Evolutionary conservation across 352 stramenopile species (phyloP), one percentile per base, ranked within the genome.

Genomic region (Pythium pyrilobum): DNA sequence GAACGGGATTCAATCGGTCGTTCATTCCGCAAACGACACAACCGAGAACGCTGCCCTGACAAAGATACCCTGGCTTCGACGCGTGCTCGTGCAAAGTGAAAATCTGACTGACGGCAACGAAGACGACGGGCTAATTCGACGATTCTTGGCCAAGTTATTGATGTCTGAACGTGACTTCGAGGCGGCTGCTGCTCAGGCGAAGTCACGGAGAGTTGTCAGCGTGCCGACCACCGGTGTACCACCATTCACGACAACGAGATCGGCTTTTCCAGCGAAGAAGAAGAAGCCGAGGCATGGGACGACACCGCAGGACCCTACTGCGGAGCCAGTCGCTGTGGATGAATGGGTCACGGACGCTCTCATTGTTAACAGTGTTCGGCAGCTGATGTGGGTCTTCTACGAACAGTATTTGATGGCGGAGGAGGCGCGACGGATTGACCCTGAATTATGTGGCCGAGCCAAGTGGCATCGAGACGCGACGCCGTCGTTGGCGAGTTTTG

Each of bases 381-480:
- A 81, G 36, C 43, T 88, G 13, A 62, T 80, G 2, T 79, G 65
- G 66, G 42, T 63, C 7, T 76, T 88, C 41, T 86, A 86, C 47
- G 72, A 86, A 37, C 71, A 70, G 12, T 85, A 85, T 41, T 49
- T 86, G 6, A 69, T 83, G 42, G 66, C 64, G 3, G 59, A 77
- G 24, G 77, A 88, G 51, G 73, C 66, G 5, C 47, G 64, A 6
- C 37, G 43, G 4, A 42, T 65, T 24, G 27, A 56, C 41, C 47
- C 38, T 13, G 37, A 56, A 10, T 9, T 45, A 18, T 40, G 48
- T 37, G 47, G 16, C 15, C 33, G 44, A 11, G 15, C n/a, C 12
- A 25, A 46, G 38, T 52, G 56, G 41, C 25, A 50, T 23, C 46
- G 28, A 23, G 32, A 62, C 10, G 28, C 45, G n/a, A 34, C 38